These are phyloP conservation scores for Metarhizium brunneum DNA, from an alignment of 2,329 filamentous ascomycete species.

Conservation along the genomic window DNA sequence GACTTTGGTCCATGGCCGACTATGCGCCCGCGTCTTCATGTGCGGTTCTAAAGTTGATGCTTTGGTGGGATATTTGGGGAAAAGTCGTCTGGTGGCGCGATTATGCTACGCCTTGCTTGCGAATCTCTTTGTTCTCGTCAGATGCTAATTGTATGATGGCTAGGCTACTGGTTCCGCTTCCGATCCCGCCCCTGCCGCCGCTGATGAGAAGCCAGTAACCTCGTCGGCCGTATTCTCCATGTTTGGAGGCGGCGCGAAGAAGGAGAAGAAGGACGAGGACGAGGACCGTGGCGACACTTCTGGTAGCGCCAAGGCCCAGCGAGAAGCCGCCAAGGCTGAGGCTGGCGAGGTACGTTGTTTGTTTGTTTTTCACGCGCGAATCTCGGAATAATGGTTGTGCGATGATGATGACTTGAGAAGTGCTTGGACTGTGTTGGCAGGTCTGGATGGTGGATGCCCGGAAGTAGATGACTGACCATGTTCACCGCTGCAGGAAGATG, in stretches of 20 bases:
- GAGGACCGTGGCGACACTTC: constrained; percentile 80
- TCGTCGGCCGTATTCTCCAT: constrained; percentile 81
- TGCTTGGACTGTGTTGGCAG: background rate
- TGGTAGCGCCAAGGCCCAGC: constrained; percentile 76
- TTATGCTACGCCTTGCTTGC: background rate
- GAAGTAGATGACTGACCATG: constrained; percentile 1
- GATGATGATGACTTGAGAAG: background rate
- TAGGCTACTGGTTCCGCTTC: background rate
- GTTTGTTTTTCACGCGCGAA: background rate
- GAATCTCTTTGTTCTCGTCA: background rate
- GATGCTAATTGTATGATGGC: background rate
- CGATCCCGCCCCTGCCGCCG: constrained; percentile 10
- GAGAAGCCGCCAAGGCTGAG: constrained; percentile 49
- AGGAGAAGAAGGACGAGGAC: constrained; percentile 76
- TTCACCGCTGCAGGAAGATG: constrained; percentile 49
- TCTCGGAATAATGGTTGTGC: background rate
- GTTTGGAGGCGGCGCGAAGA: constrained; percentile 97
- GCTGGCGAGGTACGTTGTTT: constrained; percentile 42
- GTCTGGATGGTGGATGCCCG: background rate
- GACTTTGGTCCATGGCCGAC: background rate
- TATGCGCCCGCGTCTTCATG: background rate
- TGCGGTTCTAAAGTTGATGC: background rate
- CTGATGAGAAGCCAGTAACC: constrained; percentile 30
- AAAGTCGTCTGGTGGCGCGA: background rate
- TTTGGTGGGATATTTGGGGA: background rate